These are phyloP conservation scores for Neurospora pannonica DNA, from an alignment of 495 filamentous ascomycete genomes.

Conservation along the genomic window DNA sequence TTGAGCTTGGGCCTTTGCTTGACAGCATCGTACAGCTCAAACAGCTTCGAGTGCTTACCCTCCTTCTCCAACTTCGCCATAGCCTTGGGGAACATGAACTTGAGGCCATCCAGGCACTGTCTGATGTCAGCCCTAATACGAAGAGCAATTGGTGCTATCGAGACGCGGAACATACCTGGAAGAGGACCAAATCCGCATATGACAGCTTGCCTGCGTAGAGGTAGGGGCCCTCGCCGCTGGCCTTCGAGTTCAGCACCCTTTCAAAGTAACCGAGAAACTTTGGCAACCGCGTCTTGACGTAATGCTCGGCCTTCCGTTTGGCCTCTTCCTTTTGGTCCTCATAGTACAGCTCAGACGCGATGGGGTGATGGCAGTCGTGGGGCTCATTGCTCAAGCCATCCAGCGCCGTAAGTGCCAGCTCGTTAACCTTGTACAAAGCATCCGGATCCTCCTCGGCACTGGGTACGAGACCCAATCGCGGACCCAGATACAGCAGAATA, in stretches of 20 bases:
- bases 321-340: slow-evolving; percentile 59
- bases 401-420: slow-evolving; percentile 53
- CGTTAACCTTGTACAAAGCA: slow-evolving; percentile 42
- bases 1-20: slow-evolving; percentile 44
- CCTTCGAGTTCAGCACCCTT: slow-evolving; percentile 46
- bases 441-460: slow-evolving; percentile 30
- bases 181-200: slow-evolving; percentile 61
- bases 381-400: slow-evolving; percentile 55
- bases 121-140: not conserved
- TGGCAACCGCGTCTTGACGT: slow-evolving; percentile 47
- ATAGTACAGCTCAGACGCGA: slow-evolving; percentile 46
- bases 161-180: slow-evolving; percentile 37
- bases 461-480: slow-evolving; percentile 41
- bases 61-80: slow-evolving; percentile 33
- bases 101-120: slow-evolving; percentile 39
- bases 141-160: not conserved
- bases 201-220: slow-evolving; percentile 49
- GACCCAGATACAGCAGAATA: slow-evolving; percentile 53
- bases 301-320: slow-evolving; percentile 39
- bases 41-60: slow-evolving; percentile 41
- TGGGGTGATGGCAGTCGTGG: slow-evolving; percentile 60
- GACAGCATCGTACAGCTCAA: slow-evolving; percentile 46
- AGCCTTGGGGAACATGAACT: slow-evolving; percentile 55
- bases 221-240: slow-evolving; percentile 45
- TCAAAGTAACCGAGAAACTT: slow-evolving; percentile 60